Evolutionary conservation across 2,329 filamentous ascomycete species (phyloP).

Genomic region (Whalleya microplaca): DNA sequence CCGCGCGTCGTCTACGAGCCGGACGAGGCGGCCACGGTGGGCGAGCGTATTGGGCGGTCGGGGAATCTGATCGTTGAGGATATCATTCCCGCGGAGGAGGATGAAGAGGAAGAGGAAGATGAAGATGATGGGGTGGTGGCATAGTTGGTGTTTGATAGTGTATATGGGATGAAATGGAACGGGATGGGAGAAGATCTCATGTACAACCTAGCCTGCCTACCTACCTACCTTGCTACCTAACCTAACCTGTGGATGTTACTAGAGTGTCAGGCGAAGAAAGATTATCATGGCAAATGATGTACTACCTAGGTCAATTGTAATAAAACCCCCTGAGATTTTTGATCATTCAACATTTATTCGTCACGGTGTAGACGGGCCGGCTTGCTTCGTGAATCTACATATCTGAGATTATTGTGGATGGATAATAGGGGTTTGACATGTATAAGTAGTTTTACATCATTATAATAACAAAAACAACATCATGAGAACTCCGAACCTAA

Average conservation of each 20-base stretch:
- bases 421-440: too few species aligned
- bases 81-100: conserved; percentile 54
- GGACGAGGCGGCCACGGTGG: conserved; percentile 66
- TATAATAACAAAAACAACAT: neutral
- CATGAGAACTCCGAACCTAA: neutral
- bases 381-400: too few species aligned
- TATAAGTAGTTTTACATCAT: too few species aligned
- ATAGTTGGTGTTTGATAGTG: neutral
- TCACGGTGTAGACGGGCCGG: too few species aligned
- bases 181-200: neutral
- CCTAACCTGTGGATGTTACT: neutral
- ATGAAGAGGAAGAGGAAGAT: conserved; percentile 41
- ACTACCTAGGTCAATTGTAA: neutral
- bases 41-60: conserved; percentile 76
- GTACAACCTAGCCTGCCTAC: neutral
- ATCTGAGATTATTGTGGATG: too few species aligned
- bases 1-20: conserved; percentile 81
- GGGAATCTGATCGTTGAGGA: conserved; percentile 90
- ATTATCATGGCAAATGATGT: neutral
- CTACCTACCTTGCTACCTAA: neutral
- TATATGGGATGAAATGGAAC: neutral
- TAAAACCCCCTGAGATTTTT: too few species aligned
- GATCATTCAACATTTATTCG: too few species aligned
- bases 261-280: neutral
- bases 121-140: conserved; percentile 37